phyloP scores from a whole-genome alignment of 129 eudicot species.

The Ambrosia artemisiifolia region DNA sequence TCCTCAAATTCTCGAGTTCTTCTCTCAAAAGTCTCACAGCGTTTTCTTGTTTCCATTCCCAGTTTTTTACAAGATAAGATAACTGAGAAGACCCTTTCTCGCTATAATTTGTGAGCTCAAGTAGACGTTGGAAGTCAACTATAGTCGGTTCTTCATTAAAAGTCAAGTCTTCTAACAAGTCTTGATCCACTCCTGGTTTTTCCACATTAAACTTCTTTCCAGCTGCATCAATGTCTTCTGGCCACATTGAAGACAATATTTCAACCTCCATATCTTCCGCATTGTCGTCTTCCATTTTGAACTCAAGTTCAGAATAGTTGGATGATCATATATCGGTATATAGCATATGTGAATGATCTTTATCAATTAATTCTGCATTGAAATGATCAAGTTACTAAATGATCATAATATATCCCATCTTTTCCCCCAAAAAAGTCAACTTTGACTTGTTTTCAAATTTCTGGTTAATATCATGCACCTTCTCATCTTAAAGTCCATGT shows the following conservation, averaged over 20 bases:
- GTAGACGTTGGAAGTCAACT: constrained; percentile 62
- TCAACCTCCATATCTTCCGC: constrained; percentile 72
- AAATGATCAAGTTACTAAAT: constrained; percentile 16
- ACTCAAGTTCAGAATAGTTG: constrained; percentile 20
- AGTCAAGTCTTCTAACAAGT: constrained; percentile 69
- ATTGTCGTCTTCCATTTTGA: constrained; percentile 39
- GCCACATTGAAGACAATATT: constrained; percentile 88
- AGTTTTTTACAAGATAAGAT: constrained; percentile 64
- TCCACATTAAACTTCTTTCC: constrained; percentile 77
- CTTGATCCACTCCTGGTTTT: constrained; percentile 55
- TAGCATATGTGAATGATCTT: neutral
- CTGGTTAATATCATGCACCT: neutral
- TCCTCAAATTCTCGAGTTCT: constrained; percentile 77
- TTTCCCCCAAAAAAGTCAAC: neutral
- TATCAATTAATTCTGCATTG: constrained; percentile 21
- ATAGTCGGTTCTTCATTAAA: constrained; percentile 55
- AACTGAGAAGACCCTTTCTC: constrained; percentile 83
- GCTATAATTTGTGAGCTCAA: constrained; percentile 71
- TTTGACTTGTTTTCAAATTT: constrained; percentile 20
- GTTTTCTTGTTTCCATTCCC: constrained; percentile 83
- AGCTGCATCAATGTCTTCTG: constrained; percentile 78
- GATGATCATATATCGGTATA: constrained; percentile 14
- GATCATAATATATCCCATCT: neutral
- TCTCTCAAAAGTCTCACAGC: constrained; percentile 79
- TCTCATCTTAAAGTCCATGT: neutral